Base-by-base conservation (phyloP, 2,329 filamentous ascomycete species). In the Iodosphaeria phyllophila region DNA sequence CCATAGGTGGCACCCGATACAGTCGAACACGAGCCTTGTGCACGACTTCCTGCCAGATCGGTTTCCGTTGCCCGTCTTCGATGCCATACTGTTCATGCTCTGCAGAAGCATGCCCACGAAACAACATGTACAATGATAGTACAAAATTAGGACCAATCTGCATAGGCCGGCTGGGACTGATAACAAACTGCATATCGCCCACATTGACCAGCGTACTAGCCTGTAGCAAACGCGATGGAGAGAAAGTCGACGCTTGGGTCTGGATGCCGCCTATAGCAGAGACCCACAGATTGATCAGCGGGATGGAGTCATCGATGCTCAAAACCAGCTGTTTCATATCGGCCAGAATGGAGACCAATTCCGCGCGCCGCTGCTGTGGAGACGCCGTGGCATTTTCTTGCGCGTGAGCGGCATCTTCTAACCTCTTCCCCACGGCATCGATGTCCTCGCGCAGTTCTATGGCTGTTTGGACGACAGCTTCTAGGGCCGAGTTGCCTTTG, bases 31-130 rank as follows among this genome's bases (percentile, higher is more conserved):
- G 68, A 11, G 83, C 79, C 47, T 95, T 98, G 53, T 95, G 84
- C 31, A 93, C 74, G 20, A 92, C 83, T 45, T 98, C 86, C 44
- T 95, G 89, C 89, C 89, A 95, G 1, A 84, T 76, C 0, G 82
- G 59, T 34, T 58, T 64, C 57, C 51, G 72, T 49, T 51, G 76
- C 43, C 35, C 72, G 37, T 38, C 65, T 50, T 47, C 51, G 6
- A 58, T 22, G 0, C 55, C 56, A 23, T 59, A 60, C 1, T 49
- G 46, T 18, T 44, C 42, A 2, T 44, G 68, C 48, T 49, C 69
- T 9, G 58, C 52, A 6, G 56, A 54, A 4, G 73, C 56, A 46
- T 95, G 83, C 2, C 82, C 77, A 3, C 74, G 61, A 40, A 95
- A 98, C 1, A 95, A 63, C 83, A 95, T 93, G 48, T 95, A 98